These are phyloP conservation scores for Aspergillus ellipticus DNA, from an alignment of 495 filamentous ascomycete species.

Conservation along the genomic window DNA sequence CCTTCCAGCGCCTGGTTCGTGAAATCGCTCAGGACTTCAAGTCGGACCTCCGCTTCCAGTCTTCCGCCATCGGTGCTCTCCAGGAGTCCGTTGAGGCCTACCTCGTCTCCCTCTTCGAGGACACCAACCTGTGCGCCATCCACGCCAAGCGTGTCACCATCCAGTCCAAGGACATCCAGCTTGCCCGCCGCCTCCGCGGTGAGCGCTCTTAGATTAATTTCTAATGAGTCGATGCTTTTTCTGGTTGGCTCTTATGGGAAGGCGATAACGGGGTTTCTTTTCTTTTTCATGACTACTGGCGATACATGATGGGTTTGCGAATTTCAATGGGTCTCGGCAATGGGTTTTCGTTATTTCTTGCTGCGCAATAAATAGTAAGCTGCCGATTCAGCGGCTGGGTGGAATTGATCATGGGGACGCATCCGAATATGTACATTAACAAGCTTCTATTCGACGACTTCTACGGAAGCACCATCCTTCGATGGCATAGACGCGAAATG, in stretches of 20 bases:
- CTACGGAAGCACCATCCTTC: slow-evolving; percentile 33
- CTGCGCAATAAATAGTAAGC: slow-evolving; percentile 38
- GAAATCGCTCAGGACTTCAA: slow-evolving; percentile 99
- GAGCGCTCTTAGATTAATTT: slow-evolving; percentile 68
- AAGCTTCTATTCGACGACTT: slow-evolving; percentile 24
- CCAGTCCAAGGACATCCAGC: slow-evolving; percentile 95
- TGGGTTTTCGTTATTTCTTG: slow-evolving; percentile 36
- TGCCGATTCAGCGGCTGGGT: slow-evolving; percentile 28
- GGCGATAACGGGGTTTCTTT: slow-evolving; percentile 48
- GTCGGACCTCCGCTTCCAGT: slow-evolving; percentile 99
- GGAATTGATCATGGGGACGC: slow-evolving; percentile 33
- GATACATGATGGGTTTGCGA: slow-evolving; percentile 48
- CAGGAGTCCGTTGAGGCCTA: slow-evolving; percentile 99
- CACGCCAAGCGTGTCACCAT: slow-evolving; percentile 99
- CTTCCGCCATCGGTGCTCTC: slow-evolving; percentile 98
- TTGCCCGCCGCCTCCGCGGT: slow-evolving; percentile 92
- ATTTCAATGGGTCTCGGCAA: slow-evolving; percentile 46
- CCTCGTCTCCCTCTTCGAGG: slow-evolving; percentile 99
- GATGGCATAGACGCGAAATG: slow-evolving; percentile 42
- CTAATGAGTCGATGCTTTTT: slow-evolving; percentile 28
- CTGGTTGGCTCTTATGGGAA: slow-evolving; percentile 40
- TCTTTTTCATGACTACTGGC: slow-evolving; percentile 46
- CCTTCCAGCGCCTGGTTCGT: slow-evolving; percentile 99
- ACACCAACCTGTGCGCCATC: slow-evolving; percentile 99
- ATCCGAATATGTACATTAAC: slow-evolving; percentile 43